These are phyloP conservation scores for Hymenoscyphus repandus DNA, from an alignment of 2,329 filamentous ascomycete genomes.

Conservation along the genomic window DNA sequence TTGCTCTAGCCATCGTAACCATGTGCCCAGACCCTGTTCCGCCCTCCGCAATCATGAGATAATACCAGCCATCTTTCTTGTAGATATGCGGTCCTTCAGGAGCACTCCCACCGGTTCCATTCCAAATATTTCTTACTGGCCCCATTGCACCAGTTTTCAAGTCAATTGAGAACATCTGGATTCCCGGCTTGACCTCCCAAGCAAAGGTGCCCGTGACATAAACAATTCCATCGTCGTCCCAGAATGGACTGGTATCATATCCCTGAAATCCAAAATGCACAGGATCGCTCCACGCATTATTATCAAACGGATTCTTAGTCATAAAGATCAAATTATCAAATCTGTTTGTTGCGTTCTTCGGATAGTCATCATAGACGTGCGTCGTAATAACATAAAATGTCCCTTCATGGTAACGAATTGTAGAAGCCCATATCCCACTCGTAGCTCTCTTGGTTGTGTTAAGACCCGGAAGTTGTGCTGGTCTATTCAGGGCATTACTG, in stretches of 20 bases:
- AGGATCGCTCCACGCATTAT: conserved; percentile 39
- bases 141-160: conserved; percentile 34
- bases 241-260: conserved; percentile 51
- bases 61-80: conserved; percentile 45
- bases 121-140: conserved; percentile 36
- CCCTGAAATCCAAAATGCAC: conserved; percentile 44
- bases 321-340: conserved; percentile 41
- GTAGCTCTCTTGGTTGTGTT: conserved; percentile 30
- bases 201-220: conserved; percentile 43
- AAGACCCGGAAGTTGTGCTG: conserved; percentile 35
- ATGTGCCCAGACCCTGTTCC: conserved; percentile 46
- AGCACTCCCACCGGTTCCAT: conserved; percentile 39
- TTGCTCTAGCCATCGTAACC: conserved; percentile 43
- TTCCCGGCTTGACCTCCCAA: conserved; percentile 35
- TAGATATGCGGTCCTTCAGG: conserved; percentile 51
- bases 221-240: conserved; percentile 49
- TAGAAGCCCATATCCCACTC: conserved; percentile 44
- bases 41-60: conserved; percentile 48
- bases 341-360: conserved; percentile 33
- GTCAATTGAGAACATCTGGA: conserved; percentile 36
- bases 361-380: conserved; percentile 33
- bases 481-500: conserved; percentile 34
- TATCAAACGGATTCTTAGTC: conserved; percentile 36
- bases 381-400: conserved; percentile 42
- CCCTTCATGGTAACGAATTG: conserved; percentile 38